phyloP scores from a whole-genome alignment of 305 asterid genomes.

The Fraxinus floribunda region DNA sequence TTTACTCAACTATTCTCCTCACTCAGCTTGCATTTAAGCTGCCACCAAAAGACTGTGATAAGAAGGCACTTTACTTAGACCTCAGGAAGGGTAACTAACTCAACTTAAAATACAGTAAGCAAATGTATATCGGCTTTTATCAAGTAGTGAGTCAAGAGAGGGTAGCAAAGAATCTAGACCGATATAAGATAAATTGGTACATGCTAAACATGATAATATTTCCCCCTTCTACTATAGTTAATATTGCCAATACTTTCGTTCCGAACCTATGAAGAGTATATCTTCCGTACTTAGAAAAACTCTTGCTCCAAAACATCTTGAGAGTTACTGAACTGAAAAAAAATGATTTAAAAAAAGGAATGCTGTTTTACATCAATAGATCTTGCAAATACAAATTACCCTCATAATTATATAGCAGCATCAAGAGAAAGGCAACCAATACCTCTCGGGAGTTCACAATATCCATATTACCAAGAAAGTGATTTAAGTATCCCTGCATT shows the following conservation, averaged over 20 bases:
- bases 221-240: not conserved
- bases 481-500: conserved; percentile 97
- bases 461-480: conserved; percentile 86
- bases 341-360: conserved; percentile 3
- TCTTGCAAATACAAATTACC: conserved; percentile 6
- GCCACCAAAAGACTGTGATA: not conserved
- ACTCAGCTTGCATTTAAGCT: conserved; percentile 2
- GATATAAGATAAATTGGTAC: conserved; percentile 1
- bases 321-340: not conserved
- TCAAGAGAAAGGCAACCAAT: conserved; percentile 16
- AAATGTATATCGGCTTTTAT: not conserved
- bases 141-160: not conserved
- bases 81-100: not conserved
- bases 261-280: not conserved
- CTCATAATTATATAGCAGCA: conserved; percentile 11
- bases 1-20: not conserved
- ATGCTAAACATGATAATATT: not conserved
- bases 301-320: not conserved
- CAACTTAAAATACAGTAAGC: not conserved
- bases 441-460: conserved; percentile 93
- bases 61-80: not conserved
- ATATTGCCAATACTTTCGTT: not conserved
- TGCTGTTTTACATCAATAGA: conserved; percentile 11
- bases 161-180: not conserved
- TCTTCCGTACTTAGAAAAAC: not conserved